A percentile compares a stretch with the other conserved stretches of the same genome.
phyloP scores from a whole-genome alignment of 2,329 filamentous ascomycete species.

The Exophiala aquamarina region DNA sequence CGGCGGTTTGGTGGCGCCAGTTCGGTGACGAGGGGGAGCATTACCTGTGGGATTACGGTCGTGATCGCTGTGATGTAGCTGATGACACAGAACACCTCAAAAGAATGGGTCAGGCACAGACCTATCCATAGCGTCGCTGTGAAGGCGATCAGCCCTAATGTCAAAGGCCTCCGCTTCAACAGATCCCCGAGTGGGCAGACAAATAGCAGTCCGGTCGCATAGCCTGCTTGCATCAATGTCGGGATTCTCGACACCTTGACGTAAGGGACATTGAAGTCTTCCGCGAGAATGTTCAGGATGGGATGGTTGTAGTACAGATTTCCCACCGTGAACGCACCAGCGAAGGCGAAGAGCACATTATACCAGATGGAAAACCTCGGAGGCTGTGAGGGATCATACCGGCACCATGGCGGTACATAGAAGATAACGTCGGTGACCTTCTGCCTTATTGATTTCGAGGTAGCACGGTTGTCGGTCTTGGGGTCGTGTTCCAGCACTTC shows the following conservation, averaged over 20 bases:
- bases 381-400: conserved; percentile 66
- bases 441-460: conserved; percentile 1
- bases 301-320: conserved; percentile 71
- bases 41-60: conserved; percentile 75
- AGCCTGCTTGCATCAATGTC: conserved; percentile 76
- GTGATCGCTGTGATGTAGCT: conserved; percentile 74
- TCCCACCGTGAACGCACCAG: conserved; percentile 68
- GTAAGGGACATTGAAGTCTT: conserved; percentile 68
- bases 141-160: conserved; percentile 64
- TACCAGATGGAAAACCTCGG: conserved; percentile 66
- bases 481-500: conserved; percentile 13
- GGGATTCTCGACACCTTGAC: conserved; percentile 68
- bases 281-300: conserved; percentile 72
- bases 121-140: conserved; percentile 69
- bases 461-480: conserved; percentile 1
- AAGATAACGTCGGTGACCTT: conserved; percentile 12
- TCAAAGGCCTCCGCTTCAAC: conserved; percentile 64
- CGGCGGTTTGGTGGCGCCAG: conserved; percentile 69
- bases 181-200: conserved; percentile 74
- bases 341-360: conserved; percentile 52
- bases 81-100: conserved; percentile 65
- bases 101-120: conserved; percentile 66
- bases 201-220: conserved; percentile 71
- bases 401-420: conserved; percentile 66
- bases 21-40: conserved; percentile 79